phyloP scores from a whole-genome alignment of 306 rosid genomes.

The peach (Prunus persica) region DNA sequence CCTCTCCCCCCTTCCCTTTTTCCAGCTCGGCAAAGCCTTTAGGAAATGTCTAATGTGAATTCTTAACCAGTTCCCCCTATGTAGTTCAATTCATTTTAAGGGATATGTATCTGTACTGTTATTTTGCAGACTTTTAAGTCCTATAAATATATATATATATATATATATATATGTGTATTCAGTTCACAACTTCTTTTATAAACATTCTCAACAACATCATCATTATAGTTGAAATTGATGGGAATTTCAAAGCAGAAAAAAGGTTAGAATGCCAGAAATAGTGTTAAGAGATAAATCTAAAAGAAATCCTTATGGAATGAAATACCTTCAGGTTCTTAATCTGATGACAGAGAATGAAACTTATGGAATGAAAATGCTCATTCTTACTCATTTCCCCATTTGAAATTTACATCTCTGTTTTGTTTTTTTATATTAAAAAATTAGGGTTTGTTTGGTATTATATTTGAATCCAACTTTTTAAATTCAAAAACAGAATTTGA shows the following conservation, averaged over 20 bases:
- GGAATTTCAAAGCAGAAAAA: too few relatives aligned
- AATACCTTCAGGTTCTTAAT: neutral
- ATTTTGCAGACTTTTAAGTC: conserved; percentile 1
- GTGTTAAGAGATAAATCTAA: neutral
- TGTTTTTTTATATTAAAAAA: neutral
- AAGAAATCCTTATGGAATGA: neutral
- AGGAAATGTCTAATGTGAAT: conserved; percentile 32
- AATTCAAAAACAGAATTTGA: too few relatives aligned
- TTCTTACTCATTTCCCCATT: neutral
- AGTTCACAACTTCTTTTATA: neutral
- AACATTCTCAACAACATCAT: neutral
- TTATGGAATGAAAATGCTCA: neutral
- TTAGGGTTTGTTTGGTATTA: too few relatives aligned
- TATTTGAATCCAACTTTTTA: too few relatives aligned
- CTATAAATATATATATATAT: neutral
- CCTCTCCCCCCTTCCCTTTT: neutral
- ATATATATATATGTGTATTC: neutral
- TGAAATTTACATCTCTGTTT: neutral
- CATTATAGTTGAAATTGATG: neutral
- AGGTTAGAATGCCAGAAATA: neutral
- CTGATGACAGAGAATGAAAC: neutral
- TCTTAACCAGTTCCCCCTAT: conserved; percentile 31
- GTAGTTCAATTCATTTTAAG: conserved; percentile 36
- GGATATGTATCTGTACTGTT: conserved; percentile 38
- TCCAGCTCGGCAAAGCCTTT: neutral